Evolutionary conservation across 2,329 filamentous ascomycete genomes (phyloP).

Genomic region (Colletotrichum phormii): DNA sequence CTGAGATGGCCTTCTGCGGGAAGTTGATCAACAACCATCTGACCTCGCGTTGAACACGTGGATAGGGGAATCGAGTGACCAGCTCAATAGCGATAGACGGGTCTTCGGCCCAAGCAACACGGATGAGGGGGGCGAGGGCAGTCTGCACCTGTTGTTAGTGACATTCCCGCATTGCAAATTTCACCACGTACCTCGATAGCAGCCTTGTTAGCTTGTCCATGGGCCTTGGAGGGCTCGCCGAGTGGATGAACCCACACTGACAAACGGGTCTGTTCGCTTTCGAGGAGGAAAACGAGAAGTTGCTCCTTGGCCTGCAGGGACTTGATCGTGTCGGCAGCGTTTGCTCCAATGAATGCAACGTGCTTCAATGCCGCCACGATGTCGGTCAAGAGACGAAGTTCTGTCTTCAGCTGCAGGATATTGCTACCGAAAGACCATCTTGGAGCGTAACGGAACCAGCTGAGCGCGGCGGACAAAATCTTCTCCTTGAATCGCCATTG

Average conservation of each 20-base stretch:
- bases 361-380: constrained; percentile 75
- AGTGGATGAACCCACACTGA: constrained; percentile 92
- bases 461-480: constrained; percentile 85
- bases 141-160: constrained; percentile 51
- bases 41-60: constrained; percentile 79
- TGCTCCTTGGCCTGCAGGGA: constrained; percentile 83
- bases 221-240: constrained; percentile 58
- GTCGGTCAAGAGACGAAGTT: constrained; percentile 84
- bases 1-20: constrained; percentile 83
- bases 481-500: constrained; percentile 90
- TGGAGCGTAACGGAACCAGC: constrained; percentile 87
- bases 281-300: constrained; percentile 82
- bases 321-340: constrained; percentile 66
- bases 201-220: constrained; percentile 28
- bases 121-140: constrained; percentile 73
- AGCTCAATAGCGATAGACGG: constrained; percentile 91
- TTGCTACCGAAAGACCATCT: constrained; percentile 98
- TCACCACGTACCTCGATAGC: constrained; percentile 50
- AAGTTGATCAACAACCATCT: constrained; percentile 84
- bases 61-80: constrained; percentile 80
- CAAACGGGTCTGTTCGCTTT: constrained; percentile 86
- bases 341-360: constrained; percentile 69
- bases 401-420: constrained; percentile 90
- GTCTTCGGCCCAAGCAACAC: constrained; percentile 87
- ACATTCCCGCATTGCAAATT: not conserved